Evolutionary conservation across 1,139 yeast species (phyloP), one percentile per base, ranked within the genome.

Genomic region (Suhomyces kunorum): DNA sequence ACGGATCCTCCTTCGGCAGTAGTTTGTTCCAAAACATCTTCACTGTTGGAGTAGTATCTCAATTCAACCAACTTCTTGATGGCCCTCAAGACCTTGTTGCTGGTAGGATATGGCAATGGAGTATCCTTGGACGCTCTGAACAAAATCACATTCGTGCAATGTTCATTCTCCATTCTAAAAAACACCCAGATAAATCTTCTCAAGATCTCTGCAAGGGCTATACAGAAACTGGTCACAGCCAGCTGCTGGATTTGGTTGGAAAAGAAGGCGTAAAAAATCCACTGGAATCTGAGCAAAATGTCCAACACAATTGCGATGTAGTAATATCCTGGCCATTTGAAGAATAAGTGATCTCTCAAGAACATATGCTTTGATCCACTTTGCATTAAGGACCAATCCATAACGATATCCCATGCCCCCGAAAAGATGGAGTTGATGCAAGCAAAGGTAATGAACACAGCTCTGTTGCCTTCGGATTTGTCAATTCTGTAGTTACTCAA

Each of bases 81-180:
- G 2, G 78, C 76, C 22, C 48, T 49, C 43, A 71, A 74, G 13
- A 70, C 73, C 32, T 55, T 59, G 1, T 46, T 38, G 2, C 69
- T 56, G 0, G 79, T 64, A 0, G 81, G 76, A 51, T 88, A 90
- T 0, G 98, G 98, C 40, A 92, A 66, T 4, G 94, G 87, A 5
- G 88, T 69, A 48, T 90, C 96, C 45, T 92, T 79, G 4, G 94
- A 83, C 0, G 97, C 97, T 49, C 95, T 75, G 61, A 83, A 87
- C 34, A 87, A 67, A 39, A 78, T 80, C 9, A 89, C 96, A 58
- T 92, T 92, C 1, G 96, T 83, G 33, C 89, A 81, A 63, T 94
- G 98, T 63, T 92, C 98, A 61, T 92, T 92, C 56, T 92, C 98
- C 76, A 92, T 86, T 66, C 98, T 81, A 67, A 92, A 84, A 42